Conservation (phyloP, 495 filamentous ascomycete species). For the Staphylotrichum tortipilum region DNA sequence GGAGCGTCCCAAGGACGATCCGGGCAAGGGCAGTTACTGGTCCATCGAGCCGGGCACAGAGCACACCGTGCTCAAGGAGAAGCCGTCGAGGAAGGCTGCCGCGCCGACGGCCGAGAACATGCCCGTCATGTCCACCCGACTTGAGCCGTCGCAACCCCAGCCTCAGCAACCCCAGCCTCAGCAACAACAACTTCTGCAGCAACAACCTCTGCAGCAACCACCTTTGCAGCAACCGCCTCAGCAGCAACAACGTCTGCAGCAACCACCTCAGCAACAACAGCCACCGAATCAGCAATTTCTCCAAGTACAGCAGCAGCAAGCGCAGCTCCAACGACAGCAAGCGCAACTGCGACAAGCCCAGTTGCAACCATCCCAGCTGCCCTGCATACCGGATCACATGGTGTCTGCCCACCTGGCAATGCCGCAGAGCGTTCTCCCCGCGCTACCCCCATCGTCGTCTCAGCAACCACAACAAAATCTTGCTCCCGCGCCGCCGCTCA, state of each 20-base stretch:
- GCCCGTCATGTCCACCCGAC: conserved; percentile 38
- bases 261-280: too few relatives aligned
- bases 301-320: too few relatives aligned
- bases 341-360: too few relatives aligned
- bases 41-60: conserved; percentile 82
- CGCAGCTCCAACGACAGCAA: too few relatives aligned
- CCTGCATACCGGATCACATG: conserved; percentile 18
- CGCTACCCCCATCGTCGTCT: conserved; percentile 21
- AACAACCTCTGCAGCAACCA: too few relatives aligned
- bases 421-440: conserved; percentile 25
- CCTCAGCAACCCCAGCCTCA: too few relatives aligned
- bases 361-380: too few relatives aligned
- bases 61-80: conserved; percentile 79
- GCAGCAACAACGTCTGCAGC: too few relatives aligned
- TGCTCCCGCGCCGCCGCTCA: conserved; percentile 14
- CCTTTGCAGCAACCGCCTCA: too few relatives aligned
- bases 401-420: conserved; percentile 24
- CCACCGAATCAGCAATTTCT: too few relatives aligned
- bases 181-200: too few relatives aligned
- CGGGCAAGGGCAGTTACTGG: conserved; percentile 99
- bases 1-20: conserved; percentile 92
- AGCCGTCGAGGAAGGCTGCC: conserved; percentile 46
- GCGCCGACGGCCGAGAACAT: conserved; percentile 36
- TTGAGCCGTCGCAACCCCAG: conserved; percentile 31
- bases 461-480: conserved; percentile 17